phyloP scores from a whole-genome alignment of 116 monocot genomes.

The Cymodocea nodosa region DNA sequence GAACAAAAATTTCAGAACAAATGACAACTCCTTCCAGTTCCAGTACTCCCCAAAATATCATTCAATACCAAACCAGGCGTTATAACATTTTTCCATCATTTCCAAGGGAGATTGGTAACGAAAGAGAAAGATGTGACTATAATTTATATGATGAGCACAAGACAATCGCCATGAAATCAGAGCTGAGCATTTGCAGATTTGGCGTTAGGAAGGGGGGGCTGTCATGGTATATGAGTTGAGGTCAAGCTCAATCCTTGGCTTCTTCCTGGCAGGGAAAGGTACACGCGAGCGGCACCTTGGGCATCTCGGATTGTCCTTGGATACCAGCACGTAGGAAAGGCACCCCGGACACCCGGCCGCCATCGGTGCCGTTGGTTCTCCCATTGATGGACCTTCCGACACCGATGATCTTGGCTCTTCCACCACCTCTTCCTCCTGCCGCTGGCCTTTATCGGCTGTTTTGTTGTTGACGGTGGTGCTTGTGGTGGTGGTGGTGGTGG shows the following conservation, averaged over 20 bases:
- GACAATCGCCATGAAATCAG: not conserved
- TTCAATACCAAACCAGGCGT: no score
- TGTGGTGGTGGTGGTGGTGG: conserved; percentile 5
- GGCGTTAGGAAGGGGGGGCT: not conserved
- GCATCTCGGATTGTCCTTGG: conserved; percentile 38
- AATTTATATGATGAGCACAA: no score
- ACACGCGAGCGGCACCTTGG: conserved; percentile 44
- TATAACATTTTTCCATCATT: no score
- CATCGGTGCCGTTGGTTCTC: conserved; percentile 12
- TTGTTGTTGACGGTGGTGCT: no score
- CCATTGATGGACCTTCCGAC: not conserved
- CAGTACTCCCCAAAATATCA: no score
- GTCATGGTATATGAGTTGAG: not conserved
- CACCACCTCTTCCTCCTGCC: not conserved
- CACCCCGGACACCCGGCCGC: conserved; percentile 61
- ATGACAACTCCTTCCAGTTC: no score
- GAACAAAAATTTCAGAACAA: no score
- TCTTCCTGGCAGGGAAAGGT: conserved; percentile 20
- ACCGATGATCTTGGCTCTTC: conserved; percentile 7
- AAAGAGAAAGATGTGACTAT: no score
- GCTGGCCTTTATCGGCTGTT: conserved; percentile 1
- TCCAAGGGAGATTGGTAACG: no score
- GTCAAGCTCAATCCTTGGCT: conserved; percentile 32
- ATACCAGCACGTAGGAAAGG: conserved; percentile 54
- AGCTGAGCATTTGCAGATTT: not conserved